Evolutionary conservation across 129 eudicot genomes (phyloP).

Genomic region (Escallonia rubra): DNA sequence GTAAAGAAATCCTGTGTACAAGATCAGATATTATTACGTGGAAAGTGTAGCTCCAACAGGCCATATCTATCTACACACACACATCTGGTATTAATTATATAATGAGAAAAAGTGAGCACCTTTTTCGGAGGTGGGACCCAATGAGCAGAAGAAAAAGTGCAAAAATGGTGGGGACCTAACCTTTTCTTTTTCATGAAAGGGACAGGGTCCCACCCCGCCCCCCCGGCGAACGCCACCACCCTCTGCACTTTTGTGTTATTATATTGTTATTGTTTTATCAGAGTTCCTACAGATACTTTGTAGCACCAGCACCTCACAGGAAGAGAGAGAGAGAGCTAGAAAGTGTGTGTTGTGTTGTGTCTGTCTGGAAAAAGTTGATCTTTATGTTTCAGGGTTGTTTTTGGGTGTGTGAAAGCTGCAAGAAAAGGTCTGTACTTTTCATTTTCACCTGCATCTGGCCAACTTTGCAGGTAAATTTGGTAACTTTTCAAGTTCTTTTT

Average conservation of each 20-base stretch:
- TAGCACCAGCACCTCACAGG: constrained; percentile 1
- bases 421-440: neutral
- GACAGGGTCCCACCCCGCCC: constrained; percentile 59
- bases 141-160: constrained; percentile 1
- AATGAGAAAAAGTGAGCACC: neutral
- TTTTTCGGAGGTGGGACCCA: neutral
- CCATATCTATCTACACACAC: too few species aligned
- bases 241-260: constrained; percentile 37
- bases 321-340: neutral
- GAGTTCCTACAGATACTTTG: constrained; percentile 3
- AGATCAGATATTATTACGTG: too few species aligned
- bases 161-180: constrained; percentile 18
- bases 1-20: too few species aligned
- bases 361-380: constrained; percentile 8
- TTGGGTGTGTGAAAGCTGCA: constrained; percentile 11
- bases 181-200: constrained; percentile 40
- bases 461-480: neutral
- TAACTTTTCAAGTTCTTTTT: neutral
- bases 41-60: too few species aligned
- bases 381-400: neutral
- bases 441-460: neutral
- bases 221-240: constrained; percentile 15
- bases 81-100: neutral
- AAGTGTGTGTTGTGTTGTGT: too few species aligned
- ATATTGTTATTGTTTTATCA: constrained; percentile 8